Base-by-base conservation (phyloP, 2,329 filamentous ascomycete genomes). In the Penicillium digitatum region DNA sequence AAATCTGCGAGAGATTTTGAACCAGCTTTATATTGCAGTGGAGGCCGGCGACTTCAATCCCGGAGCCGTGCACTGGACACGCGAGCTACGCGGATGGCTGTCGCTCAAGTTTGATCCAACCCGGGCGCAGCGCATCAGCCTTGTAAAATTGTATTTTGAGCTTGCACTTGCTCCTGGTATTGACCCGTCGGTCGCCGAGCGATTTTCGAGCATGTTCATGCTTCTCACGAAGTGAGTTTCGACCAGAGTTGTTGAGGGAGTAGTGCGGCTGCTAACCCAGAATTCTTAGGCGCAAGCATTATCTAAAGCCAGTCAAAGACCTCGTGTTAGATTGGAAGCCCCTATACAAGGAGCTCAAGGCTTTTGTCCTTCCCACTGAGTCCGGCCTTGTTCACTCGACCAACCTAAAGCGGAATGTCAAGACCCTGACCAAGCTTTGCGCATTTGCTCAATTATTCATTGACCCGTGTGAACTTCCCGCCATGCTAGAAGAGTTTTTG, bases 31-130 rank as follows among this genome's bases (percentile, higher is more conserved):
- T 72, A 89, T 96, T 65, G 85, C 93, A 54, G 81, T 99, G 60
- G 87, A 91, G 70, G 88, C 94, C 3, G 91, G 96, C 62, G 94
- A 99, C 74, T 97, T 97, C 74, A 87, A 88, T 24, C 90, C 93
- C 0, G 94, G 94, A 32, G 94, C 93, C 27, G 81, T 96, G 58
- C 93, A 99, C 75, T 99, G 94, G 94, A 96, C 94, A 16, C 86
- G 93, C 63, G 94, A 99, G 82, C 86, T 99, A 45, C 86, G 92
- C 69, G 90, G 88, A 74, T 99, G 95, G 94, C 81, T 99, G 62
- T 89, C 88, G 51, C 85, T 99, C 74, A 99, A 99, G 80, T 99
- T 99, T 71, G 93, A 99, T 76, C 90, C 96, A 71, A 90, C 90
- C 45, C 85, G 89, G 66, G 87, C 88, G 70, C 86, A 92, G 63